Evolutionary conservation across 2,329 filamentous ascomycete genomes (phyloP).

Genomic region (Basipetospora chlamydospora): DNA sequence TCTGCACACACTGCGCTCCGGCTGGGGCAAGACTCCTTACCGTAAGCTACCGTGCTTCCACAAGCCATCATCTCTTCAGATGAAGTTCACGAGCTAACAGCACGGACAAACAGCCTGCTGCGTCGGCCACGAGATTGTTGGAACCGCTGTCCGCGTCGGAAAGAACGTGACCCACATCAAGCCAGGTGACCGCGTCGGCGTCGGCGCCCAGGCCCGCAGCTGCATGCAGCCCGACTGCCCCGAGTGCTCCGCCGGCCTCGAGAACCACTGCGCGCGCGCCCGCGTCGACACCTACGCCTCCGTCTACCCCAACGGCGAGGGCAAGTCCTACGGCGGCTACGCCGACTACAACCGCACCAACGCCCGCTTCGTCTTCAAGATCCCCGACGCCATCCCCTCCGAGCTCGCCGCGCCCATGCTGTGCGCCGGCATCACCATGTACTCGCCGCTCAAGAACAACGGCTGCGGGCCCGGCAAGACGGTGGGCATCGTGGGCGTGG

Average conservation of each 20-base stretch:
- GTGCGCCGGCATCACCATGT: constrained; percentile 57
- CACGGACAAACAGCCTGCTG: constrained; percentile 25
- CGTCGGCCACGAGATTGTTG: constrained; percentile 53
- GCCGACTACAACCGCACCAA: constrained; percentile 19
- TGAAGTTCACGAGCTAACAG: too few species aligned
- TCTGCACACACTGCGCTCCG: constrained; percentile 41
- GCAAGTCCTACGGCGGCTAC: constrained; percentile 32
- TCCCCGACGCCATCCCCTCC: constrained; percentile 25
- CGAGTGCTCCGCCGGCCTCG: constrained; percentile 24
- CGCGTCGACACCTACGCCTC: constrained; percentile 38
- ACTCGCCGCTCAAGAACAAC: constrained; percentile 45
- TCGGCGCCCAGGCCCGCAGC: constrained; percentile 44
- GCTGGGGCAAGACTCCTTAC: constrained; percentile 29
- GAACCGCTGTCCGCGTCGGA: constrained; percentile 40
- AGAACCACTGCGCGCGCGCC: constrained; percentile 24
- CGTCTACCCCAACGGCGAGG: constrained; percentile 31
- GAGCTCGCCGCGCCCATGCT: constrained; percentile 46
- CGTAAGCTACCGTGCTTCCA: constrained; percentile 15
- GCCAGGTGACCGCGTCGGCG: constrained; percentile 48
- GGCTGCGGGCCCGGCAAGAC: constrained; percentile 51
- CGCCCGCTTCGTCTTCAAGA: constrained; percentile 33
- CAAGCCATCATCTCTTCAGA: constrained; percentile 7
- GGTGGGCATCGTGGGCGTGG: constrained; percentile 53
- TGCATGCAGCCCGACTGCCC: constrained; percentile 32
- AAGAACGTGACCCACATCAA: constrained; percentile 32